Evolutionary conservation across 2,329 filamentous ascomycete genomes (phyloP).

Genomic region (Hymenoscyphus linearis): DNA sequence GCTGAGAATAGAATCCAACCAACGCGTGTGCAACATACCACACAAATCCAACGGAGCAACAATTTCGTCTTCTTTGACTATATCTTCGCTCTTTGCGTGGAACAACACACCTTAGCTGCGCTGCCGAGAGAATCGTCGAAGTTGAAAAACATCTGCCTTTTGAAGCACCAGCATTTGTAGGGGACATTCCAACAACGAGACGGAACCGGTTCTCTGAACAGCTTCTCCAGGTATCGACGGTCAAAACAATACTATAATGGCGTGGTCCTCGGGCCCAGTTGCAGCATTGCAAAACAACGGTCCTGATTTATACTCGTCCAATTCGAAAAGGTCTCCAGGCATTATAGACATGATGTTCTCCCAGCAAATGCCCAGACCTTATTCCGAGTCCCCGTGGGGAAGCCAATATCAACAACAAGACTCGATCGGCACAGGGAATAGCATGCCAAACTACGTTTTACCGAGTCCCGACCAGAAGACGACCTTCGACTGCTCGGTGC

Average conservation of each 20-base stretch:
- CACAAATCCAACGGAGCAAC: background rate
- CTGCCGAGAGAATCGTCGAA: background rate
- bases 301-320: constrained; percentile 1
- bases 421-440: background rate
- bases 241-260: background rate
- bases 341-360: background rate
- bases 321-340: background rate
- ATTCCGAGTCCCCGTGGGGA: background rate
- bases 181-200: background rate
- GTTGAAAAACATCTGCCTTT: background rate
- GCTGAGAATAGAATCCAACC: background rate
- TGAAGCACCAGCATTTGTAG: background rate
- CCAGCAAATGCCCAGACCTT: background rate
- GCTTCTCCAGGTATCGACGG: background rate
- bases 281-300: background rate
- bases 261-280: background rate
- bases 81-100: background rate
- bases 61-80: background rate
- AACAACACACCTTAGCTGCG: background rate
- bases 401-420: background rate
- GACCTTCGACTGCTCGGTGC: background rate
- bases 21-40: background rate
- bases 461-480: background rate
- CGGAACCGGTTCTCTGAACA: background rate
- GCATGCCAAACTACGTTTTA: background rate